A percentile compares a stretch with the other conserved stretches of the same genome.
phyloP scores from a whole-genome alignment of 2,329 filamentous ascomycete genomes.

The Nemania abortiva region DNA sequence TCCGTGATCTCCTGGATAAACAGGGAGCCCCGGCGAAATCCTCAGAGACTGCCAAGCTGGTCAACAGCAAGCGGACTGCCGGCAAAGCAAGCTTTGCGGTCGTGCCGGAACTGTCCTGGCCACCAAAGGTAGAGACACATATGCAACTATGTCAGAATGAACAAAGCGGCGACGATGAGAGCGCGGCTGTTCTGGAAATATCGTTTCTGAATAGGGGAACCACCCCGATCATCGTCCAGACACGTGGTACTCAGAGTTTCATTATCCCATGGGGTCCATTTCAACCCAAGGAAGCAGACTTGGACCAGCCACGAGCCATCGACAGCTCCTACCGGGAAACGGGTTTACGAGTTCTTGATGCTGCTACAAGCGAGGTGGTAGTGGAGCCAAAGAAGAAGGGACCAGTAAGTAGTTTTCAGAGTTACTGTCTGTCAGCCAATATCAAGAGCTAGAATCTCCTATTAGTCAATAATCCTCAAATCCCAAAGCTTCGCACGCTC shows the following conservation, averaged over 20 bases:
- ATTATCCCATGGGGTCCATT: constrained; percentile 29
- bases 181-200: constrained; percentile 14
- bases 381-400: constrained; percentile 7
- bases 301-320: constrained; percentile 16
- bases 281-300: constrained; percentile 6
- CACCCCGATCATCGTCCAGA: constrained; percentile 24
- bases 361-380: constrained; percentile 15
- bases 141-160: constrained; percentile 21
- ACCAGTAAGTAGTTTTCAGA: no score
- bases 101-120: constrained; percentile 19
- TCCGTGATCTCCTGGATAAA: constrained; percentile 9
- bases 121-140: constrained; percentile 24
- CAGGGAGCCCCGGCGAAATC: neutral
- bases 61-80: constrained; percentile 25
- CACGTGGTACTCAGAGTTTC: constrained; percentile 27
- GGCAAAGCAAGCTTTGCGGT: constrained; percentile 32
- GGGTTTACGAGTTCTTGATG: constrained; percentile 19
- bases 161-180: no score
- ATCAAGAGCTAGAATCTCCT: no score
- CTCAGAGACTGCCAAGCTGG: constrained; percentile 28
- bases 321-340: neutral
- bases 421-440: no score
- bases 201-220: constrained; percentile 23
- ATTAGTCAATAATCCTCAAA: no score
- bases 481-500: no score